These are phyloP conservation scores for Verticillium isaacii DNA, from an alignment of 2,329 filamentous ascomycete species.

Conservation along the genomic window DNA sequence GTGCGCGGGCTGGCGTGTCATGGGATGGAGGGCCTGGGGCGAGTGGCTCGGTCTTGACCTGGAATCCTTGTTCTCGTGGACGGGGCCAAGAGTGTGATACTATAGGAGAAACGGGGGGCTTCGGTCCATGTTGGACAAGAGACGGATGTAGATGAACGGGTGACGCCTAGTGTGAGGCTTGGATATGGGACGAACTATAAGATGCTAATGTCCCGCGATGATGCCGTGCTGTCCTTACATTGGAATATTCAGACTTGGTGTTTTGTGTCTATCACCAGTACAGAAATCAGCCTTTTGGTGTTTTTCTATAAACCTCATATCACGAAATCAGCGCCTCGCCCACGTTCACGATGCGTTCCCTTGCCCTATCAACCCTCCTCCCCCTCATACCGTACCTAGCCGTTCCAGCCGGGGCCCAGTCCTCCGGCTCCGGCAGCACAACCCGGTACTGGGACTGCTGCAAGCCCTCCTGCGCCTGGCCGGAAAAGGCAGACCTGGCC, in stretches of 20 bases:
- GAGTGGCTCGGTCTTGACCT: neutral
- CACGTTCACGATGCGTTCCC: neutral
- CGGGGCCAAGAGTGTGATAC: neutral
- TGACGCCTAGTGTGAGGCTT: no score
- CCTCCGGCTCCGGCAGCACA: constrained; percentile 21
- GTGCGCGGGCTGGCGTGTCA: neutral
- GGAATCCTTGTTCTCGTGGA: neutral
- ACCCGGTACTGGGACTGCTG: constrained; percentile 49
- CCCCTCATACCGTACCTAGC: constrained; percentile 14
- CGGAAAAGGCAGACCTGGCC: constrained; percentile 31
- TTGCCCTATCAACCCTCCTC: constrained; percentile 16
- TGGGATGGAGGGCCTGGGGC: neutral
- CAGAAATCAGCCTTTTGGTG: no score
- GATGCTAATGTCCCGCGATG: no score
- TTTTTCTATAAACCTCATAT: neutral
- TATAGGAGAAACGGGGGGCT: neutral
- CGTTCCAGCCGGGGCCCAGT: constrained; percentile 15
- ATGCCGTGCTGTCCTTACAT: no score
- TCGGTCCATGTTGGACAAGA: neutral
- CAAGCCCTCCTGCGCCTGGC: constrained; percentile 54
- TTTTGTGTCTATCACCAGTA: no score
- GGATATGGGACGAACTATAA: no score
- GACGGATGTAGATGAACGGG: no score
- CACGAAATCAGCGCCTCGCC: neutral
- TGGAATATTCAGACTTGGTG: no score